These are phyloP conservation scores for Ajuga chamaepitys DNA, from an alignment of 257 asterid genomes.

Conservation along the genomic window DNA sequence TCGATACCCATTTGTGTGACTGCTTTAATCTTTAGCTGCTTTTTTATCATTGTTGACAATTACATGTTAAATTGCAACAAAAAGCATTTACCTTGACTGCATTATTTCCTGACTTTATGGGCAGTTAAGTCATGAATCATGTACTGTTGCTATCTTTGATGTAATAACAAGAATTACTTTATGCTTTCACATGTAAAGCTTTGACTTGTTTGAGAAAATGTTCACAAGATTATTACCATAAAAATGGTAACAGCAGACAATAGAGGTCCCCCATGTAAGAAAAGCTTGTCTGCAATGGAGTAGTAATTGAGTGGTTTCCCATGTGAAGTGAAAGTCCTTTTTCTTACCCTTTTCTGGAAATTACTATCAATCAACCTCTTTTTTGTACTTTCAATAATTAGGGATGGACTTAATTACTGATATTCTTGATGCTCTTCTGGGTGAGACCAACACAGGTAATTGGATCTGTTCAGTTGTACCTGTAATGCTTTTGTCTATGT, in stretches of 20 bases:
- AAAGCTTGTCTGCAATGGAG: constrained; percentile 31
- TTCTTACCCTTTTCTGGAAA: constrained; percentile 17
- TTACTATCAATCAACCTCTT: constrained; percentile 24
- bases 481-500: no score
- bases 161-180: constrained; percentile 11
- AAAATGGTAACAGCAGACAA: constrained; percentile 33
- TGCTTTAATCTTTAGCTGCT: no score
- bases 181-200: constrained; percentile 21
- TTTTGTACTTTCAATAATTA: constrained; percentile 12
- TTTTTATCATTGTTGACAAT: no score
- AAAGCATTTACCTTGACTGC: constrained; percentile 1
- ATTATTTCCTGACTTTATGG: neutral
- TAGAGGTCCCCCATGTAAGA: constrained; percentile 20
- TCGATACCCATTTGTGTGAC: no score
- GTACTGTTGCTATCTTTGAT: constrained; percentile 10
- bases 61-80: no score
- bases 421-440: neutral
- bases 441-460: neutral
- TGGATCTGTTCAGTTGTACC: neutral
- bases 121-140: constrained; percentile 10
- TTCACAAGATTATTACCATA: constrained; percentile 16
- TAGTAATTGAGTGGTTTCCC: constrained; percentile 56
- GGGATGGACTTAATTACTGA: neutral
- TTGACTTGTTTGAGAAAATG: constrained; percentile 14
- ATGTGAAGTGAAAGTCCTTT: constrained; percentile 36